Base-by-base conservation (phyloP, 2,329 filamentous ascomycete genomes). In the Pestalotiopsis sp. region DNA sequence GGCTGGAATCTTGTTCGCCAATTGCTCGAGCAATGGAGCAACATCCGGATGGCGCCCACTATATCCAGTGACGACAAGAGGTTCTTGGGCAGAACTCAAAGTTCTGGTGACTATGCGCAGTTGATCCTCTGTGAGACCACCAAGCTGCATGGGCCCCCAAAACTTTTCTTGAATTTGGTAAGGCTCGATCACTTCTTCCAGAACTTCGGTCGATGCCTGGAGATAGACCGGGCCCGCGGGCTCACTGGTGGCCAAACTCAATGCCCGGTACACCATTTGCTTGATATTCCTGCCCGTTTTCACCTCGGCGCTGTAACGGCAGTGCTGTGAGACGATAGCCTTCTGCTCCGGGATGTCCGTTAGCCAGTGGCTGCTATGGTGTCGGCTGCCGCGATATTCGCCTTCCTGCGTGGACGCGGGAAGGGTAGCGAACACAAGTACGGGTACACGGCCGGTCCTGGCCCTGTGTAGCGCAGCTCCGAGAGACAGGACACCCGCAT, bases 331-430 rank as follows among this genome's bases (percentile, higher is more conserved):
- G 2, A 97, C 83, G 69, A 97, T 95, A 74, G 90, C 87, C 78
- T 92, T 93, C 78, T 95, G 93, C 75, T 95, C 92, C 0, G 91
- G 92, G 2, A 94, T 91, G 78, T 95, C 92, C 75, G 95, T 93
- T 38, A 95, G 91, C 92, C 93, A 95, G 78, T 95, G 93, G 73
- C 94, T 95, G 77, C 93, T 95, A 79, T 95, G 93, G 1, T 92
- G 94, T 66, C 93, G 85, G 20, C 87, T 91, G 13, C 93, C 93
- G 1, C 91, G 86, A 81, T 92, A 88, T 79, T 95, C 93, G 17
- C 93, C 93, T 73, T 94, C 92, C 41, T 91, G 86, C 0, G 93
- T 95, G 76, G 90, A 93, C 0, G 93, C 93, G 13, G 90, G 92
- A 17, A 95, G 82, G 4, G 93, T 93, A 1, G 93, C 93, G 74